These are phyloP conservation scores for Coniochaeta hoffmannii DNA, from an alignment of 2,329 filamentous ascomycete genomes.

Conservation along the genomic window DNA sequence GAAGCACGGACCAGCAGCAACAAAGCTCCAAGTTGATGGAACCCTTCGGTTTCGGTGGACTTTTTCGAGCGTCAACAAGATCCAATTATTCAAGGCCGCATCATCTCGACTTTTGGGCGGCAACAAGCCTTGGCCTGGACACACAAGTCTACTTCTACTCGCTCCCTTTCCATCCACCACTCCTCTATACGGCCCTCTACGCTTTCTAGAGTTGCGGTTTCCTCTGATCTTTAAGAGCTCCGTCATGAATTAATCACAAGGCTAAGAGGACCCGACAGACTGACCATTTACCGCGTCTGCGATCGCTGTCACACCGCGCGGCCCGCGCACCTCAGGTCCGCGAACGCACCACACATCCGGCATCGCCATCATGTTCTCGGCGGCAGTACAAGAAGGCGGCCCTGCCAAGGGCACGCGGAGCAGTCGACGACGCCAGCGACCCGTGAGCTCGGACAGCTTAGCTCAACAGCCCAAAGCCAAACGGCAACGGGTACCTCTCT, in stretches of 20 bases:
- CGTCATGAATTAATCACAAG: constrained; percentile 8
- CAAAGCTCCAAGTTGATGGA: neutral
- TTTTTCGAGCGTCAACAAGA: constrained; percentile 18
- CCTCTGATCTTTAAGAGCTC: neutral
- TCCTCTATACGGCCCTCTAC: too few relatives aligned
- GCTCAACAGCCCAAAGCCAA: constrained; percentile 55
- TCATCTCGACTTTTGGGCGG: constrained; percentile 4
- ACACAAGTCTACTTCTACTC: constrained; percentile 12
- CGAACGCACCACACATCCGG: constrained; percentile 19
- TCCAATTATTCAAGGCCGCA: constrained; percentile 20
- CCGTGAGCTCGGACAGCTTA: constrained; percentile 46
- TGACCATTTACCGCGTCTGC: neutral
- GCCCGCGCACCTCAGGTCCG: constrained; percentile 9
- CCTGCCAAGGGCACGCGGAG: constrained; percentile 51
- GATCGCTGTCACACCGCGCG: neutral
- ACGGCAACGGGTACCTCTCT: constrained; percentile 50
- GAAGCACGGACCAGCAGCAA: neutral
- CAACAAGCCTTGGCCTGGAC: too few relatives aligned
- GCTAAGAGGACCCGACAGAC: too few relatives aligned
- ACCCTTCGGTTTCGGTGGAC: neutral
- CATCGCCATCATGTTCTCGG: constrained; percentile 43
- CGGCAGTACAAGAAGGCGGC: constrained; percentile 42
- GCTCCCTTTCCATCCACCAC: neutral
- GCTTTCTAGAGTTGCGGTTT: too few relatives aligned
- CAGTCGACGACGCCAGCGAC: constrained; percentile 51